Base-by-base conservation (phyloP, 495 filamentous ascomycete species). In the Xylona heveae region DNA sequence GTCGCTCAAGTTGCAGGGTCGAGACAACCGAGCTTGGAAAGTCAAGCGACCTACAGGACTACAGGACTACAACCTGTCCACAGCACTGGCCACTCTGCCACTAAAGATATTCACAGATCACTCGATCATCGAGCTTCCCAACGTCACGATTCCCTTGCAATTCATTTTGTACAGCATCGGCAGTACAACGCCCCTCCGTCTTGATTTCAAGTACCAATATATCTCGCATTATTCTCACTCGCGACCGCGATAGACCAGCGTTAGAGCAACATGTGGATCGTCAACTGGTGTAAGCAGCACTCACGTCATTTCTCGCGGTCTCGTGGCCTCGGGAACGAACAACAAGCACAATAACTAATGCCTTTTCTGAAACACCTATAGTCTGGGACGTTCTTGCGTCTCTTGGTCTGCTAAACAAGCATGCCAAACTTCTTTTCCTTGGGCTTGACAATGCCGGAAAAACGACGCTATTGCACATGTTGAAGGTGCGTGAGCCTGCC, bases 371-470 rank as follows among this genome's bases (percentile, higher is more conserved):
- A 19, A 22, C 18, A 20, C 26, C 33, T 24, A 43, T 40, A 95
- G 88, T 94, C 58, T 93, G 72, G 62, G 84, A 95, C 61, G 57
- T 92, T 35, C 72, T 97, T 42, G 71, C 90, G 39, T 76, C 69
- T 36, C 67, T 95, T 37, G 88, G 90, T 36, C 68, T 97, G 42
- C 61, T 80, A 38, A 95, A 95, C 69, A 95, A 97, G 68, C 79
- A 92, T 51, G 81, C 76, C 40, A 90, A 92, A 65, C 70, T 92
- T 27, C 69, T 91, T 33, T 90, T 90, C 55, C 73, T 93, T 28
- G 82, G 85, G 38, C 74, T 94, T 37, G 88, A 97, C 55, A 93
- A 94, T 65, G 88, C 88, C 29, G 88, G 85, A 52, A 94, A 97
- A 63, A 97, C 90, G 13, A 95, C 88, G 20, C 57, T 85, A 33